A percentile compares a stretch with the other conserved stretches of the same genome.
Conservation (phyloP, 805 yeast species). For the Kluyveromyces starmeri region DNA sequence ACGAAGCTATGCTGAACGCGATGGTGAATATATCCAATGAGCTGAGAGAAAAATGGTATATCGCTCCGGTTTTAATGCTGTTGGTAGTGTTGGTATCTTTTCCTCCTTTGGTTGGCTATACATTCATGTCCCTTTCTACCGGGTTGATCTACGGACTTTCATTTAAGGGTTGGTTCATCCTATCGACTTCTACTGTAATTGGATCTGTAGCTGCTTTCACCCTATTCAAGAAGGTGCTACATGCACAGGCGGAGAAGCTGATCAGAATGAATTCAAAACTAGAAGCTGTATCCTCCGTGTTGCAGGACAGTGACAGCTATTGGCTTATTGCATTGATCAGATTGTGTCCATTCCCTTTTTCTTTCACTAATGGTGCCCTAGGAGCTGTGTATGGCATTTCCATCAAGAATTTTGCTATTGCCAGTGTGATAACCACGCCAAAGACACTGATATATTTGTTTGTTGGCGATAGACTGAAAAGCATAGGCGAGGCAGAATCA, state of each 20-base stretch:
- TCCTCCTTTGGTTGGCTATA: constrained; percentile 86
- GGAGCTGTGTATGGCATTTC: constrained; percentile 78
- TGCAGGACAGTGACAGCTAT: constrained; percentile 63
- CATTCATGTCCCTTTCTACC: constrained; percentile 51
- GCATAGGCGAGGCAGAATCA: constrained; percentile 53
- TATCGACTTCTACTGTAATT: constrained; percentile 56
- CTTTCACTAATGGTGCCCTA: constrained; percentile 84
- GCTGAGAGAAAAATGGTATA: constrained; percentile 34
- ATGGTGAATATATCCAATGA: constrained; percentile 37
- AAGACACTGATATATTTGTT: constrained; percentile 69
- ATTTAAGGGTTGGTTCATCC: constrained; percentile 63
- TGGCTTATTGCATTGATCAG: constrained; percentile 63
- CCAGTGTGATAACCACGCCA: constrained; percentile 72
- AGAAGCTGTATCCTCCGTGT: constrained; percentile 62
- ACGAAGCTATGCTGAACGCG: constrained; percentile 20
- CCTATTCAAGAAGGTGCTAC: constrained; percentile 51
- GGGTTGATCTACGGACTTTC: constrained; percentile 83
- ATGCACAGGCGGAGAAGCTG: constrained; percentile 48
- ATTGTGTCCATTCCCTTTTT: constrained; percentile 88
- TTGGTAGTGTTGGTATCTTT: constrained; percentile 63
- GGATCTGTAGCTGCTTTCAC: constrained; percentile 76
- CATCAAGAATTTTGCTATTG: constrained; percentile 51
- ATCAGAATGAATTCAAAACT: constrained; percentile 56
- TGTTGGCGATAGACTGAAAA: constrained; percentile 66
- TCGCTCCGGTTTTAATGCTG: constrained; percentile 39